phyloP scores from a whole-genome alignment of 768 basidiomycete species.

The Psilocybe sp. region DNA sequence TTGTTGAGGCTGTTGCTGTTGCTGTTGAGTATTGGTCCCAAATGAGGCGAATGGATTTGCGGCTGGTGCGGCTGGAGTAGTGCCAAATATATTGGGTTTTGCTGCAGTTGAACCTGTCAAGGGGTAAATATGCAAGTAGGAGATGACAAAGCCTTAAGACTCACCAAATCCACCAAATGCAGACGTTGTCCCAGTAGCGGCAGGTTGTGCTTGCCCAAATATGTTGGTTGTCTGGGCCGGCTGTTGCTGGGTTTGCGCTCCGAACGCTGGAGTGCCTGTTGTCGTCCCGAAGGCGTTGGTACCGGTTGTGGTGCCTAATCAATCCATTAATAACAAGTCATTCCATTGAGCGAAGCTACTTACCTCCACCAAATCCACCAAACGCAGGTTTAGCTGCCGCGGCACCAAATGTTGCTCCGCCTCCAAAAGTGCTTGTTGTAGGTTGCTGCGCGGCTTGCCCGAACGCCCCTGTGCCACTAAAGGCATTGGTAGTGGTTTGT shows the following conservation, averaged over 20 bases:
- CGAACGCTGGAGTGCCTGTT: constrained; percentile 21
- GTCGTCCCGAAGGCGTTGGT: constrained; percentile 32
- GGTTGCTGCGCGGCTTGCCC: constrained; percentile 24
- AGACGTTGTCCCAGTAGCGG: constrained; percentile 11
- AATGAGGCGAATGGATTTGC: constrained; percentile 14
- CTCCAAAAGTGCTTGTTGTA: constrained; percentile 23
- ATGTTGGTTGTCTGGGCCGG: constrained; percentile 21
- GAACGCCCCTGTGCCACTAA: constrained; percentile 25
- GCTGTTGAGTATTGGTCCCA: constrained; percentile 11
- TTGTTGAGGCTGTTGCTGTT: constrained; percentile 20
- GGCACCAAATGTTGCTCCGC: constrained; percentile 30
- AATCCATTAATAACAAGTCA: background rate
- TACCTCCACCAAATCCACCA: constrained; percentile 21
- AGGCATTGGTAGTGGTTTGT: constrained; percentile 26
- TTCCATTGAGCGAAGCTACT: background rate
- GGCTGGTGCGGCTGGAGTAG: constrained; percentile 14
- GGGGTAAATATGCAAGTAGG: background rate
- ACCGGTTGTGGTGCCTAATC: constrained; percentile 12
- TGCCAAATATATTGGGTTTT: constrained; percentile 19
- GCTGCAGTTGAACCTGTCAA: constrained; percentile 5
- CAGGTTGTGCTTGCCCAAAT: constrained; percentile 16
- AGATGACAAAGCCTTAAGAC: background rate
- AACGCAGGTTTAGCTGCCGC: constrained; percentile 29
- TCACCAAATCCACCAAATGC: constrained; percentile 16
- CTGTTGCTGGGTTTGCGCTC: constrained; percentile 20